Percentiles rank a stretch among this genome's conserved stretches.
Evolutionary conservation across 169 alveolate species (phyloP).

Genomic region (Theileria parva): DNA sequence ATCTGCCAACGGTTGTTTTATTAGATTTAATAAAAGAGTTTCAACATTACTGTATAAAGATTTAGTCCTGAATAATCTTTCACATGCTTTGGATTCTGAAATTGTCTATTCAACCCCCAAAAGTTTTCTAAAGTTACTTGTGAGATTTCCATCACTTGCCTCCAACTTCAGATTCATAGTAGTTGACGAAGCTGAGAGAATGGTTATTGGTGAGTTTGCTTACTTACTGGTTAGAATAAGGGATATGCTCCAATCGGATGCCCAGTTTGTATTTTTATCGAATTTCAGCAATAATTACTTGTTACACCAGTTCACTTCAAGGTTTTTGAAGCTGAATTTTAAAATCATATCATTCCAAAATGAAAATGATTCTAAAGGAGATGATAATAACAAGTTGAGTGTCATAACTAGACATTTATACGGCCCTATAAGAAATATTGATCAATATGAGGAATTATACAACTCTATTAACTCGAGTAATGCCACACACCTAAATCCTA

Average conservation of each 20-base stretch:
- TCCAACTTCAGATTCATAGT: constrained; percentile 28
- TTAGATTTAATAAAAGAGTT: constrained; percentile 24
- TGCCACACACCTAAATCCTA: background rate
- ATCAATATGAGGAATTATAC: constrained; percentile 5
- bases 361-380: background rate
- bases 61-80: constrained; percentile 12
- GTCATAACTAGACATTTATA: constrained; percentile 44
- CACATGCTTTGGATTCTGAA: constrained; percentile 26
- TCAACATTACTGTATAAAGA: constrained; percentile 37
- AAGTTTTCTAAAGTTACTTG: constrained; percentile 39
- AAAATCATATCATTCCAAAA: constrained; percentile 50
- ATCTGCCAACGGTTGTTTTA: constrained; percentile 36
- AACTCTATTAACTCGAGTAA: background rate
- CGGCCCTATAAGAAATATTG: constrained; percentile 58
- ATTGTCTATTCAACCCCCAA: constrained; percentile 54
- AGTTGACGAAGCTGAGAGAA: constrained; percentile 54
- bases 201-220: constrained; percentile 36
- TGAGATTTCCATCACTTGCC: constrained; percentile 17
- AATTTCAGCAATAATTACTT: constrained; percentile 33
- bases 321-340: constrained; percentile 55
- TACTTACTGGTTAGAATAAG: constrained; percentile 25
- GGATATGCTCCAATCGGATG: constrained; percentile 28
- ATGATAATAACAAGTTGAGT: constrained; percentile 19
- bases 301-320: constrained; percentile 35
- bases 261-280: constrained; percentile 47